Base-by-base conservation (phyloP, 768 basidiomycete genomes). In the Hygrocybe coccinea region DNA sequence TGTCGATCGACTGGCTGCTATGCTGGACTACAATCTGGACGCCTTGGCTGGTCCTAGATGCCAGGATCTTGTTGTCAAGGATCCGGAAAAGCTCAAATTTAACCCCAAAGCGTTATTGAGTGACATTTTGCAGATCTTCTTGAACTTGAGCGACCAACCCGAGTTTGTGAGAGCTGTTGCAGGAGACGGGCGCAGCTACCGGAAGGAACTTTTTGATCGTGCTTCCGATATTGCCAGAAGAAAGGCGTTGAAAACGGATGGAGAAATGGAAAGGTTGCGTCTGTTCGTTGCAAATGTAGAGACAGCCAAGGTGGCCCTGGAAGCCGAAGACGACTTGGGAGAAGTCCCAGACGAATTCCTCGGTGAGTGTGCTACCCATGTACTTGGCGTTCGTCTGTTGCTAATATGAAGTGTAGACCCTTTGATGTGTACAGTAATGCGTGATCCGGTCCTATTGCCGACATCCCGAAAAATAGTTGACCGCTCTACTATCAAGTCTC, bases 301-400 rank as follows among this genome's bases (percentile, higher is more conserved):
- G 69, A 87, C 83, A 62, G 82, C 84, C 54, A 91, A 85, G 69
- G 79, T 78, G n/a, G 77, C 74, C 9, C 77, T 97, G 56, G 86
- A 90, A 63, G 93, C 87, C 35, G 94, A 97, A 65, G 90, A 97
- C 19, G 93, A 95, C 64, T 73, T 93, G 25, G 93, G 89, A 29
- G 97, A 98, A 17, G 72, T 95, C 50, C 97, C 97, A 0, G 97
- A 99, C 41, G 95, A 99, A 67, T 98, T 88, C 78, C 69, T 94
- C 49, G 95, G 94, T 93, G 63, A 50, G 85, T 59, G 10, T 50
- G 34, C 56, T 35, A 54, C 50, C 37, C 38, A 44, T 61, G 37
- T 44, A 56, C 12, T 48, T 49, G 15, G 17, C 58, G 15, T 29
- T 53, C n/a, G 56, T 61, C 2, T 36, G 55, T 54, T 17, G 56